Conservation (phyloP, 176 grass and related monocot genomes). For the Juncus inflexus region DNA sequence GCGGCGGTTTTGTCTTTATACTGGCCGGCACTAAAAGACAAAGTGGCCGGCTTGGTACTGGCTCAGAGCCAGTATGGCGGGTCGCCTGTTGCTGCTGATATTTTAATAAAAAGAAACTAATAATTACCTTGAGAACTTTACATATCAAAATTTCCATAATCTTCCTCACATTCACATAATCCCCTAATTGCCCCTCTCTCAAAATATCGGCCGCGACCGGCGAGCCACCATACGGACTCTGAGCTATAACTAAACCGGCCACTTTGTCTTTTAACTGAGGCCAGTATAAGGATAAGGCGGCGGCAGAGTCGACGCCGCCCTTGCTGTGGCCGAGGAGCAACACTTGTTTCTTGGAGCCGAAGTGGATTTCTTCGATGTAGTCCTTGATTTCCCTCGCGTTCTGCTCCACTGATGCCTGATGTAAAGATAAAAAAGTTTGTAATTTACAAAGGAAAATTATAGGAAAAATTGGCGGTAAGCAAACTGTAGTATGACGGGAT, state of each 20-base stretch:
- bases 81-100: slow-evolving; percentile 68
- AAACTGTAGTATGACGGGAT: too few species aligned
- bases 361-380: slow-evolving; percentile 92
- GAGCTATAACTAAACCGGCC: slow-evolving; percentile 73
- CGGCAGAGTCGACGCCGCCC: slow-evolving; percentile 82
- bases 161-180: slow-evolving; percentile 81
- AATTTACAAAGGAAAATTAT: too few species aligned
- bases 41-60: slow-evolving; percentile 76
- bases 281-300: slow-evolving; percentile 81
- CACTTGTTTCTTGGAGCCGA: slow-evolving; percentile 74
- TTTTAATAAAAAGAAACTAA: slow-evolving; percentile 14
- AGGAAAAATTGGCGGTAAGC: too few species aligned
- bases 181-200: slow-evolving; percentile 78
- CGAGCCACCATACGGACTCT: slow-evolving; percentile 88
- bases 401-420: slow-evolving; percentile 79
- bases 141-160: slow-evolving; percentile 80
- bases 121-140: slow-evolving; percentile 76
- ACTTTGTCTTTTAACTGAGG: slow-evolving; percentile 84
- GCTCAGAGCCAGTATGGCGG: slow-evolving; percentile 88
- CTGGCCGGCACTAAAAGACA: slow-evolving; percentile 81
- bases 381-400: slow-evolving; percentile 83
- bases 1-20: slow-evolving; percentile 74
- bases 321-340: slow-evolving; percentile 91
- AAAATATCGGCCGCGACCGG: slow-evolving; percentile 91
- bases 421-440: too few species aligned